Evolutionary conservation across 352 stramenopile species (phyloP), one percentile per base, ranked within the genome.

Genomic region (Discostella stelligera): DNA sequence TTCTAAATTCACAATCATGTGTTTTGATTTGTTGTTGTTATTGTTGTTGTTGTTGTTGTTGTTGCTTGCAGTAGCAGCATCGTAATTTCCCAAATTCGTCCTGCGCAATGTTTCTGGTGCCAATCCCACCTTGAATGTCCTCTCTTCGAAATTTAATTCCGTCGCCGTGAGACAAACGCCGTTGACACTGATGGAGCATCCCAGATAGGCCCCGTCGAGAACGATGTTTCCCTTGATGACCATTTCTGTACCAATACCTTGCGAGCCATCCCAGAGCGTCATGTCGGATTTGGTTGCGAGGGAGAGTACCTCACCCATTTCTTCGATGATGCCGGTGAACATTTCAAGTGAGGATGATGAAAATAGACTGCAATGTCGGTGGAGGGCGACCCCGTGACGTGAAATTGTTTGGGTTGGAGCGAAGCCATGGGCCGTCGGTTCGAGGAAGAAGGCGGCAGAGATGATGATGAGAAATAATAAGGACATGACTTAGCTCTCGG

Each of bases 261-360:
- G 92, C 11, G 74, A 80, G 41, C 96, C 97, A 80, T 98, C 95
- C 97, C 97, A 99, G 25, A 99, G 83, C 65, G 91, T 79, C 85
- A 99, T 94, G 69, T 98, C 94, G 65, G 94, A 82, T 61, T 94
- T 91, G 80, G 97, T 87, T 71, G 94, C 84, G 78, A 99, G 93
- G 48, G 90, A 93, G 62, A 97, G 87, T 48, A 99, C 95, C 41
- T 87, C 94, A 65, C 97, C 97, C 84, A 99, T 98, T 91, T 99
- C 96, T 87, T 99, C 96, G 50, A 99, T 93, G 86, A 99, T 99
- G 39, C 97, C 97, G 7, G 95, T 98, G 88, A 99, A 99, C 96
- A 99, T 93, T 14, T 44, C 7, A 44, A 44, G 37, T 10, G 37
- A 44, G 37, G 37, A 44, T 0, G 37, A 44, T 3, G 37, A 44